Evolutionary conservation across 371 early-diverging fungal species (phyloP), one percentile per base, ranked within the genome.

Genomic region (Rhizopus microsporus): DNA sequence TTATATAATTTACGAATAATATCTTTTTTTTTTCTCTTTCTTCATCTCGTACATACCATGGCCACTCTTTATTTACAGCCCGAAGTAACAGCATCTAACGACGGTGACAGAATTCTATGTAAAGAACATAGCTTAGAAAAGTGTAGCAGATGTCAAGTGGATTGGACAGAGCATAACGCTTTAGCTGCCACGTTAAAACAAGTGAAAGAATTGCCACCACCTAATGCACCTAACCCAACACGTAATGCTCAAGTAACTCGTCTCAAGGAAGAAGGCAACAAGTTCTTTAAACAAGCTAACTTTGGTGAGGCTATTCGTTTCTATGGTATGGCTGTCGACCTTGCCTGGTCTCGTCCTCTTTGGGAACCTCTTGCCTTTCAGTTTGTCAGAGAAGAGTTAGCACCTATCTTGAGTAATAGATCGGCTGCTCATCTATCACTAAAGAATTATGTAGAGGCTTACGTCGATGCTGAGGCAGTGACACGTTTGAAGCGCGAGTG

Each of bases 231-330:
- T 23, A 87, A 86, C 57, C 88, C 88, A 13, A 77, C 82, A 39
- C 74, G 88, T 38, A 82, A 78, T 17, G 77, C 81, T 40, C 85
- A 85, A 56, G 85, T 92, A 33, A 83, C 73, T 54, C 72, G 82
- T 60, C 81, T 91, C 46, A 89, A 87, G 57, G 85, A 84, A 39
- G 87, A 86, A 46, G 92, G 92, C 54, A 91, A 92, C 78, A 85
- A 83, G 40, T 63, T 72, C 54, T 90, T 86, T 72, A 88, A 90
- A 47, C 67, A 70, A 37, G 75, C 75, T 61, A 84, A 86, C 17
- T 88, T 85, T 55, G 67, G 72, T 17, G 88, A 89, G 54, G 89
- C 92, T 9, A 83, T 89, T 62, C 75, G 81, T 4, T 84, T 80
- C 53, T 92, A 92, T 64, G 78, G 88, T 42, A 83, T 86, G 69